These are phyloP conservation scores for Thielaviopsis populi DNA, from an alignment of 2,329 filamentous ascomycete genomes.

Conservation along the genomic window DNA sequence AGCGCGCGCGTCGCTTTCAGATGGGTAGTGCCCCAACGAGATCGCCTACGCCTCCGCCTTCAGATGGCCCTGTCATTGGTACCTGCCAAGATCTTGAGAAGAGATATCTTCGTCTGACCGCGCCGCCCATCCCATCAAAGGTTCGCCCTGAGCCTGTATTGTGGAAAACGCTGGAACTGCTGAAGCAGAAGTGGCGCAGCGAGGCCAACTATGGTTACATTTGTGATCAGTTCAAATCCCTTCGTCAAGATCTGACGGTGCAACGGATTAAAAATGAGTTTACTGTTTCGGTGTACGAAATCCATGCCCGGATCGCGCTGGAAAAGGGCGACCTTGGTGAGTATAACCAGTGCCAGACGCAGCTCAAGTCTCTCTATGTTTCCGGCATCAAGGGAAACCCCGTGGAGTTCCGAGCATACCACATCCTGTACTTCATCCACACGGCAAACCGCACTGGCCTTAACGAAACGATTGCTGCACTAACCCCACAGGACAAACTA, in stretches of 20 bases:
- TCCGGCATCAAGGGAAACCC: constrained; percentile 76
- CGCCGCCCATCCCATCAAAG: constrained; percentile 72
- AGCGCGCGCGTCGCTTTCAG: constrained; percentile 78
- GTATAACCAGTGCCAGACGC: constrained; percentile 99
- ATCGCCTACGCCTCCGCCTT: constrained; percentile 41
- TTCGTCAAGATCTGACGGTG: constrained; percentile 94
- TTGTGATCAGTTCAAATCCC: constrained; percentile 97
- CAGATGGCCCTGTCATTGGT: constrained; percentile 63
- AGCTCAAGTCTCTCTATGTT: constrained; percentile 81
- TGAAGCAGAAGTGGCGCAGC: constrained; percentile 89
- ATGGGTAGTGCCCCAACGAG: constrained; percentile 38
- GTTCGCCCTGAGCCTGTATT: constrained; percentile 74
- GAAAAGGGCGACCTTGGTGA: constrained; percentile 99
- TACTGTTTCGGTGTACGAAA: constrained; percentile 92
- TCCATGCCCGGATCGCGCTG: constrained; percentile 89
- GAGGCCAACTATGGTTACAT: constrained; percentile 95
- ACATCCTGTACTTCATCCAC: constrained; percentile 98
- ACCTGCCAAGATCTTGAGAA: constrained; percentile 78
- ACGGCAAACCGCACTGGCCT: constrained; percentile 96
- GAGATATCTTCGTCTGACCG: constrained; percentile 83
- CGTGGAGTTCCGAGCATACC: constrained; percentile 96
- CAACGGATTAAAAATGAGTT: constrained; percentile 96
- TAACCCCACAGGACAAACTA: constrained; percentile 93
- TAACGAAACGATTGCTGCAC: constrained; percentile 96
- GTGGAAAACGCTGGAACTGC: constrained; percentile 66